Percentiles rank a stretch among this genome's conserved stretches.
Evolutionary conservation across 352 stramenopile genomes (phyloP).

Genomic region (Albugo laibachii): DNA sequence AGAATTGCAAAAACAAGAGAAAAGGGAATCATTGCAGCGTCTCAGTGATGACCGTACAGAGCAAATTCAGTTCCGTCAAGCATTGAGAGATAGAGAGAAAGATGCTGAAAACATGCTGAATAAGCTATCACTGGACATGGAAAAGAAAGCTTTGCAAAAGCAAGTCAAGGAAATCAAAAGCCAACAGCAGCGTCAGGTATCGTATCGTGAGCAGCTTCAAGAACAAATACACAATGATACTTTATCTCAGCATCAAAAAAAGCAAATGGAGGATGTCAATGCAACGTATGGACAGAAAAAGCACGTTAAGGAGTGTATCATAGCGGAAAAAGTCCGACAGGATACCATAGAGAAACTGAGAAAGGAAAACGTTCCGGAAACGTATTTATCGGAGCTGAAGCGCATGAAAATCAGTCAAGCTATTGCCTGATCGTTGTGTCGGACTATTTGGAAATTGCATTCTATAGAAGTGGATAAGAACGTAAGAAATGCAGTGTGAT

Average conservation of each 20-base stretch:
- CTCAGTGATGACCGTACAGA: not conserved
- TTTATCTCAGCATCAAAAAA: conserved; percentile 1
- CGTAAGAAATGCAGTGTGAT: too few relatives aligned
- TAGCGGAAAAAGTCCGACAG: conserved; percentile 50
- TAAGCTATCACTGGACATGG: conserved; percentile 18
- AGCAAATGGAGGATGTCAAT: conserved; percentile 2
- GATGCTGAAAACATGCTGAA: conserved; percentile 22
- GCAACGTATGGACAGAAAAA: conserved; percentile 57
- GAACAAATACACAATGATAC: not conserved
- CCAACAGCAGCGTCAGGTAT: not conserved
- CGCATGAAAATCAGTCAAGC: conserved; percentile 13
- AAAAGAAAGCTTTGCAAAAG: conserved; percentile 22
- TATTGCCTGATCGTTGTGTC: not conserved
- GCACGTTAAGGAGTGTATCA: conserved; percentile 39
- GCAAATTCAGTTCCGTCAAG: conserved; percentile 25
- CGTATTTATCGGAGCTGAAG: conserved; percentile 44
- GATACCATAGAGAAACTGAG: conserved; percentile 37
- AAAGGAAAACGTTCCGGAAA: conserved; percentile 38
- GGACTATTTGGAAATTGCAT: too few relatives aligned
- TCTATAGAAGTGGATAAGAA: too few relatives aligned
- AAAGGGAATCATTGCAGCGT: conserved; percentile 23
- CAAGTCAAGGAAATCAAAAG: conserved; percentile 13
- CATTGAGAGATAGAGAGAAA: conserved; percentile 19
- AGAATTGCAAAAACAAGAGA: conserved; percentile 20
- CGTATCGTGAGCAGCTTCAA: conserved; percentile 15